These are phyloP conservation scores for Decorospora gaudefroyi DNA, from an alignment of 2,329 filamentous ascomycete genomes.

Conservation along the genomic window DNA sequence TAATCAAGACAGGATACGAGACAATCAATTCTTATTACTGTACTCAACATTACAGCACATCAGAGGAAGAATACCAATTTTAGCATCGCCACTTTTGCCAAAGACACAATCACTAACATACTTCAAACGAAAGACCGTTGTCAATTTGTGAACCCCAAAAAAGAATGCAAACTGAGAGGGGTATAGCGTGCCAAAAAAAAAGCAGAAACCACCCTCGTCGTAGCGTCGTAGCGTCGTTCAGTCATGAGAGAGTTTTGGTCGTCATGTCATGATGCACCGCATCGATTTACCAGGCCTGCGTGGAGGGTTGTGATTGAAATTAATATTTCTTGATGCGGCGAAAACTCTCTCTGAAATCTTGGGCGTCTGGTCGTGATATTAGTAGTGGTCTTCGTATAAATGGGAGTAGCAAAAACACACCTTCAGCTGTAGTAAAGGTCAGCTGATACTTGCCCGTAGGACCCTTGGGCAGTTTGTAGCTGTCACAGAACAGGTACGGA, in stretches of 20 bases:
- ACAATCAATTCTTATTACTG: too few relatives aligned
- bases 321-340: constrained; percentile 31
- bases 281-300: too few relatives aligned
- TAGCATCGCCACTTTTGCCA: too few relatives aligned
- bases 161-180: constrained; percentile 30
- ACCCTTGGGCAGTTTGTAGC: constrained; percentile 51
- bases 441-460: constrained; percentile 40
- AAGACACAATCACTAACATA: too few relatives aligned
- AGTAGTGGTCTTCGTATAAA: not conserved
- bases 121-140: constrained; percentile 5
- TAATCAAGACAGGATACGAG: too few relatives aligned
- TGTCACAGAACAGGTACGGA: constrained; percentile 58
- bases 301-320: not conserved
- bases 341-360: constrained; percentile 40
- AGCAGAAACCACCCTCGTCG: constrained; percentile 34
- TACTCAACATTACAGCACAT: too few relatives aligned
- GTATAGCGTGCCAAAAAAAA: constrained; percentile 43
- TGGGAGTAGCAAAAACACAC: constrained; percentile 20
- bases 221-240: constrained; percentile 33
- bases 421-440: constrained; percentile 41
- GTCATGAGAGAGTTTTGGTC: constrained; percentile 27
- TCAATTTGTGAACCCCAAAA: constrained; percentile 13
- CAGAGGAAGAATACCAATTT: too few relatives aligned
- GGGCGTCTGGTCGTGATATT: constrained; percentile 28
- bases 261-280: constrained; percentile 14